Conservation (phyloP, 116 monocot species). For the Iris pallida region DNA sequence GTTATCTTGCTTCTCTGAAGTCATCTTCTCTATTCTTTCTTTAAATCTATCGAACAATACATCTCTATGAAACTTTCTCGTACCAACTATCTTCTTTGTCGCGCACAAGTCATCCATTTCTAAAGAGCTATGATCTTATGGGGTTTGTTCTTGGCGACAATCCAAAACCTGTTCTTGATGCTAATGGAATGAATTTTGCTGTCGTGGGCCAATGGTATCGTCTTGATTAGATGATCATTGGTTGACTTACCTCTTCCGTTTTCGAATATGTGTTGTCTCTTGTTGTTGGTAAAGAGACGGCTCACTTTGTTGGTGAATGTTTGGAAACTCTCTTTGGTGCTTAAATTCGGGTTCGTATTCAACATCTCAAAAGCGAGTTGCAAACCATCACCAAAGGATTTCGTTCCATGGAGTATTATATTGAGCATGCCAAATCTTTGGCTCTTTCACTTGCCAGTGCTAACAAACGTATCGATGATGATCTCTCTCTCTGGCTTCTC, state of each 20-base stretch:
- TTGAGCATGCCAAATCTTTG: constrained; percentile 1
- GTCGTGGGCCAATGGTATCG: background rate
- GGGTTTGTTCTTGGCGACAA: constrained; percentile 3
- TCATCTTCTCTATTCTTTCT: no score
- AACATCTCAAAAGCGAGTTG: constrained; percentile 3
- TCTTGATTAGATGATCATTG: constrained; percentile 1
- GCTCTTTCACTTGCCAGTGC: background rate
- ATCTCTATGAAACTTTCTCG: background rate
- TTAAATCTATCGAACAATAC: background rate
- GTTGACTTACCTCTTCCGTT: background rate
- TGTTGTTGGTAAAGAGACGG: background rate
- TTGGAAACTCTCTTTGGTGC: constrained; percentile 2
- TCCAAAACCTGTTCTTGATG: background rate
- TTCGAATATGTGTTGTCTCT: background rate
- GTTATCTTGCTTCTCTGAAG: background rate
- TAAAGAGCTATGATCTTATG: background rate
- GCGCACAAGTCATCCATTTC: background rate
- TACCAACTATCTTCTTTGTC: constrained; percentile 1
- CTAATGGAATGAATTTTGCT: background rate
- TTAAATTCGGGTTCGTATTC: constrained; percentile 4
- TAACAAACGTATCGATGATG: background rate
- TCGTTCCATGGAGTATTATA: background rate
- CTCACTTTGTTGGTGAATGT: background rate
- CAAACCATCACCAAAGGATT: background rate
- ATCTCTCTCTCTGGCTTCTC: background rate